phyloP scores from a whole-genome alignment of 2,329 filamentous ascomycete genomes.

The Alternaria hordeiaustralica region DNA sequence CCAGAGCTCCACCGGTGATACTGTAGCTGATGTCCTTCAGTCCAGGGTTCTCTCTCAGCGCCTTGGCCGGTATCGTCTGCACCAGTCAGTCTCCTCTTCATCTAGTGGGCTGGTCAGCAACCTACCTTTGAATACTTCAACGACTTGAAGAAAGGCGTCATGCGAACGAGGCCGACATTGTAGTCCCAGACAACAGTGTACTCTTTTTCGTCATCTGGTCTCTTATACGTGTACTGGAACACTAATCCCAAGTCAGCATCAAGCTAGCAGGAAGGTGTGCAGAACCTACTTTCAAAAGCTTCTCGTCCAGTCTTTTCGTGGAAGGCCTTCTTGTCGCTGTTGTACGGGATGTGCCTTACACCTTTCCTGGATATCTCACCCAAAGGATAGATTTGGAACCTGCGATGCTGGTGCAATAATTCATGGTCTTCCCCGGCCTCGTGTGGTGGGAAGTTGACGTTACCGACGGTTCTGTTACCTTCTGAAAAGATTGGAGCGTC shows the following conservation, averaged over 20 bases:
- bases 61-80: slow-evolving; percentile 87
- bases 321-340: slow-evolving; percentile 91
- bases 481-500: slow-evolving; percentile 68
- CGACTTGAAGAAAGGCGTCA: slow-evolving; percentile 94
- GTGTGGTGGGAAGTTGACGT: slow-evolving; percentile 75
- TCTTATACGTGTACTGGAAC: slow-evolving; percentile 81
- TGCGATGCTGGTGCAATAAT: slow-evolving; percentile 64
- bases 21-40: slow-evolving; percentile 90
- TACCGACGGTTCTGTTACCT: slow-evolving; percentile 65
- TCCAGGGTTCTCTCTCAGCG: slow-evolving; percentile 72
- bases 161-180: slow-evolving; percentile 89
- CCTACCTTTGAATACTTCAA: slow-evolving; percentile 84
- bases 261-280: background rate
- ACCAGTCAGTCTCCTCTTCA: slow-evolving; percentile 16
- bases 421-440: slow-evolving; percentile 65
- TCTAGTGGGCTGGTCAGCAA: background rate
- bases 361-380: slow-evolving; percentile 61
- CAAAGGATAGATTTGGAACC: slow-evolving; percentile 71
- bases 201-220: slow-evolving; percentile 67
- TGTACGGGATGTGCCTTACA: slow-evolving; percentile 81
- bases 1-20: slow-evolving; percentile 90
- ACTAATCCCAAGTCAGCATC: slow-evolving; percentile 58
- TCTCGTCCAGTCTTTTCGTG: slow-evolving; percentile 84
- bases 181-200: slow-evolving; percentile 97
- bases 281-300: slow-evolving; percentile 78